phyloP scores from a whole-genome alignment of 106 monocot genomes.

The Dioscorea dumetorum region DNA sequence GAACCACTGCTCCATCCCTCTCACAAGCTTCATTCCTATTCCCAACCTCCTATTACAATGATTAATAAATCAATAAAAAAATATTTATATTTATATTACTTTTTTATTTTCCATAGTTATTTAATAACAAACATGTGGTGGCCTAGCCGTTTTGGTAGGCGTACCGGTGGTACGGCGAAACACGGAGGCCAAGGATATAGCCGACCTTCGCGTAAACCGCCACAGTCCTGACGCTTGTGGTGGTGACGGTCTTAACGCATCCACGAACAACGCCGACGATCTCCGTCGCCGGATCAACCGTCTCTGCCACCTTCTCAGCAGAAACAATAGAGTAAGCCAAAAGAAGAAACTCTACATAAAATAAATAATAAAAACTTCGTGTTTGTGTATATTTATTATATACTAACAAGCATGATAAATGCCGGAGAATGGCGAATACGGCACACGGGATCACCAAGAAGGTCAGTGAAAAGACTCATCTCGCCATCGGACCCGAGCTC shows the following conservation, averaged over 20 bases:
- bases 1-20: constrained; percentile 60
- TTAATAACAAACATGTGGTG: too few species aligned
- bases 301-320: constrained; percentile 41
- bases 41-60: constrained; percentile 43
- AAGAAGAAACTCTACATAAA: too few species aligned
- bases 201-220: constrained; percentile 40
- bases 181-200: constrained; percentile 74
- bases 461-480: constrained; percentile 28
- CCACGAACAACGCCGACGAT: constrained; percentile 70
- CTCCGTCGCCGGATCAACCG: constrained; percentile 20
- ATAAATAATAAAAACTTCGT: too few species aligned
- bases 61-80: background rate
- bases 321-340: too few species aligned
- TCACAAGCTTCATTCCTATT: constrained; percentile 46
- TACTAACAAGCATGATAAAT: constrained; percentile 28
- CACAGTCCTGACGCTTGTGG: constrained; percentile 27
- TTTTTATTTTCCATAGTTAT: too few species aligned
- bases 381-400: background rate
- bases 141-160: background rate
- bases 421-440: constrained; percentile 35
- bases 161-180: constrained; percentile 55
- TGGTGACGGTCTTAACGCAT: constrained; percentile 56
- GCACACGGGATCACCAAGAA: constrained; percentile 39
- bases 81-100: too few species aligned
- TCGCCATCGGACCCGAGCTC: constrained; percentile 52